phyloP scores from a whole-genome alignment of 2,329 filamentous ascomycete genomes.

The Knoxdaviesia capensis region DNA sequence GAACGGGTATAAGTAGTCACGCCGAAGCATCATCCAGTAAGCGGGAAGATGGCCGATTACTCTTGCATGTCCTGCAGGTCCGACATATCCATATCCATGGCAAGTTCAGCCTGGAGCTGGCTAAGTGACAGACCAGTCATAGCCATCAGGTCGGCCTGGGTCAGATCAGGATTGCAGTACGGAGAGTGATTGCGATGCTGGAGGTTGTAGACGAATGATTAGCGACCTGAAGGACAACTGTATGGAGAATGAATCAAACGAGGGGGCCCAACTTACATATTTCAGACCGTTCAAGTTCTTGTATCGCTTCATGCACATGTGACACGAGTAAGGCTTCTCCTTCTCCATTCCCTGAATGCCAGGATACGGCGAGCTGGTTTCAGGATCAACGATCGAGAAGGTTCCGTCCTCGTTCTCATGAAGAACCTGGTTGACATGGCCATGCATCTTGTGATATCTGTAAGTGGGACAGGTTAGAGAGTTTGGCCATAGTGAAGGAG shows the following conservation, averaged over 20 bases:
- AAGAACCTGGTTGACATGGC: constrained; percentile 88
- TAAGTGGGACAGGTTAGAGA: constrained; percentile 9
- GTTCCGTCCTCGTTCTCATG: constrained; percentile 95
- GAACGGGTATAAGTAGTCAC: neutral
- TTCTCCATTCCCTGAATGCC: constrained; percentile 99
- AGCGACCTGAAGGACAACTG: neutral
- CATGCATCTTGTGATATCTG: constrained; percentile 59
- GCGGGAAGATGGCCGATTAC: neutral
- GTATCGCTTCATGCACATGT: constrained; percentile 92
- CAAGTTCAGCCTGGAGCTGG: constrained; percentile 3
- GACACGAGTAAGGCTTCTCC: constrained; percentile 95
- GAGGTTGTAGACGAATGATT: neutral
- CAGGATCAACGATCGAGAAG: constrained; percentile 93
- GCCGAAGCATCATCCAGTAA: neutral
- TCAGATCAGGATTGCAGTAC: constrained; percentile 7
- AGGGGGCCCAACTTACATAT: constrained; percentile 39
- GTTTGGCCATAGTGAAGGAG: constrained; percentile 1
- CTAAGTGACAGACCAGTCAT: constrained; percentile 3
- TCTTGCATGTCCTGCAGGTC: constrained; percentile 5
- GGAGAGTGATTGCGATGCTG: constrained; percentile 7
- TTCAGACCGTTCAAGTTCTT: constrained; percentile 98
- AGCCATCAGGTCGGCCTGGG: constrained; percentile 4
- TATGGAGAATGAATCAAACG: neutral
- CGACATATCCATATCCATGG: constrained; percentile 2
- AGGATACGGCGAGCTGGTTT: constrained; percentile 83